Conservation (phyloP, 208 protist species). For the Balamuthia mandrillaris region DNA sequence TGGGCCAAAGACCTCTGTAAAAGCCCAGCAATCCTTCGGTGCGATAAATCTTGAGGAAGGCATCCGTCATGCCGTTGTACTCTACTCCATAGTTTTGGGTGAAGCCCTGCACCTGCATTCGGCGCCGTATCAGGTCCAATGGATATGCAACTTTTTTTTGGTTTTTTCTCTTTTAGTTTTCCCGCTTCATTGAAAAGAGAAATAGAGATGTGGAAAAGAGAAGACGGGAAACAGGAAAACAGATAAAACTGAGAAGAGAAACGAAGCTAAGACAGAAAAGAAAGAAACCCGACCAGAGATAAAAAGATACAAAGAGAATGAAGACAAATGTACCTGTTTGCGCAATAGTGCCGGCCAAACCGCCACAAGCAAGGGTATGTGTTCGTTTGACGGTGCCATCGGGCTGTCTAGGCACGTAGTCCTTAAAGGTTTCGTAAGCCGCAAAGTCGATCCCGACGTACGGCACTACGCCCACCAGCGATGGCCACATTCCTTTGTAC, state of each 20-base stretch:
- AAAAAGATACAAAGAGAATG: too few species aligned
- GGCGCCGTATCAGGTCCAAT: conserved; percentile 43
- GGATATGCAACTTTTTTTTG: conserved; percentile 59
- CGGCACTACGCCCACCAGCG: conserved; percentile 49
- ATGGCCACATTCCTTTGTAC: conserved; percentile 18
- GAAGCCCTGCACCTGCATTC: conserved; percentile 50
- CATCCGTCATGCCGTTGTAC: conserved; percentile 5
- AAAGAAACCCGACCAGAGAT: too few species aligned
- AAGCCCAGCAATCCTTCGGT: conserved; percentile 34
- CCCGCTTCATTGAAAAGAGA: too few species aligned
- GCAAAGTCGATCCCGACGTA: conserved; percentile 61
- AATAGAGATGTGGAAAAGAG: too few species aligned
- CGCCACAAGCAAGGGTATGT: conserved; percentile 34
- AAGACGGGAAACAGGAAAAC: too few species aligned
- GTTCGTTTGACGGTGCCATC: conserved; percentile 21
- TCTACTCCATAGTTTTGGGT: background rate
- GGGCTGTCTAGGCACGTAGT: background rate
- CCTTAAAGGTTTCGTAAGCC: conserved; percentile 46
- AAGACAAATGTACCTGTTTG: conserved; percentile 35
- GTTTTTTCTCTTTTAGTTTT: too few species aligned
- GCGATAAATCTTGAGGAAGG: background rate
- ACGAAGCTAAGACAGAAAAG: too few species aligned
- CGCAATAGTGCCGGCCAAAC: conserved; percentile 45
- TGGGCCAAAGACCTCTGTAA: conserved; percentile 50
- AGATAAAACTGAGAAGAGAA: too few species aligned